A percentile compares a stretch with the other conserved stretches of the same genome.
Evolutionary conservation across 495 filamentous ascomycete species (phyloP).

Genomic region (Aspergillus biplanus): DNA sequence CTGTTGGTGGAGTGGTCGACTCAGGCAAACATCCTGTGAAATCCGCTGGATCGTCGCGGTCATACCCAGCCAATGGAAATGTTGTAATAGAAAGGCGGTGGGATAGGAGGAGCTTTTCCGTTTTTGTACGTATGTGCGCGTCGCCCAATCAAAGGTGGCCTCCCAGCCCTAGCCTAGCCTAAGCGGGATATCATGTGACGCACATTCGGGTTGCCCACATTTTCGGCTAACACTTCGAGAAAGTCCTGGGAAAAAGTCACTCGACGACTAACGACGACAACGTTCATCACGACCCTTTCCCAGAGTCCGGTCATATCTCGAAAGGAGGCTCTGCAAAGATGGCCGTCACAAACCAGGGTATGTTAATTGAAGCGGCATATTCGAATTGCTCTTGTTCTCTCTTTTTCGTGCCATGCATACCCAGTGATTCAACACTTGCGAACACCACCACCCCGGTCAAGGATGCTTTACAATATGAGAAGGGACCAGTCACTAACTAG

Average conservation of each 20-base stretch:
- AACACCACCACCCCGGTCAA: background rate
- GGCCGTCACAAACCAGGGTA: slow-evolving; percentile 46
- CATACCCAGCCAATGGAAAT: background rate
- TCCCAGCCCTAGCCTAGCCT: slow-evolving; percentile 27
- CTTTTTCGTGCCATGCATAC: background rate
- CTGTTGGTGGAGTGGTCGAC: background rate
- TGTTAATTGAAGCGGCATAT: slow-evolving; percentile 22
- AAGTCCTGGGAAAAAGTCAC: slow-evolving; percentile 30
- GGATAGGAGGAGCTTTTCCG: background rate
- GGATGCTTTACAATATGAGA: background rate
- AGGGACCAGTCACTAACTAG: slow-evolving; percentile 37
- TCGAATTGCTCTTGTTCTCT: slow-evolving; percentile 2
- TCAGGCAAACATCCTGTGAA: background rate
- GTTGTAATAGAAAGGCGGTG: slow-evolving; percentile 12
- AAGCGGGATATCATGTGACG: slow-evolving; percentile 47
- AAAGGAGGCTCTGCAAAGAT: slow-evolving; percentile 42
- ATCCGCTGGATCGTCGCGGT: background rate
- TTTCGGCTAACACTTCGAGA: slow-evolving; percentile 34
- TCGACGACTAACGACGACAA: slow-evolving; percentile 43
- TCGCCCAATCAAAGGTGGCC: slow-evolving; percentile 29
- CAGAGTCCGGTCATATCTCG: slow-evolving; percentile 36
- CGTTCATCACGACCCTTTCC: slow-evolving; percentile 32
- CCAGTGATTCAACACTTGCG: background rate
- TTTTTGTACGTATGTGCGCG: background rate
- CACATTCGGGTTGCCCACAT: slow-evolving; percentile 36